Base-by-base conservation (phyloP, 2,329 filamentous ascomycete genomes). In the Hortaea werneckii region DNA sequence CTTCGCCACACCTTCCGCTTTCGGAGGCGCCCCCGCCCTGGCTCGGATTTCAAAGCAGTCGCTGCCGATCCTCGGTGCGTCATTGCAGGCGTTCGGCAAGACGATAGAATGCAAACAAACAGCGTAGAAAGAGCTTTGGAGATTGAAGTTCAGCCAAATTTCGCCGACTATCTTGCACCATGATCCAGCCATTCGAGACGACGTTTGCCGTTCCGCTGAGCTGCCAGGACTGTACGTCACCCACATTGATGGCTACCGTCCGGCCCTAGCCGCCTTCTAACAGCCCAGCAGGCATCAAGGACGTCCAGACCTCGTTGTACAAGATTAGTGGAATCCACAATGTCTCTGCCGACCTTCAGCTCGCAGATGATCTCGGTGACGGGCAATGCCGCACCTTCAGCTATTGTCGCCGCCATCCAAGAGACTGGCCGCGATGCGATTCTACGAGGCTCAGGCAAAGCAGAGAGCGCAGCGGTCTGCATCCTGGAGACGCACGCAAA, bases 191-290 rank as follows among this genome's bases (percentile, higher is more conserved):
- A 6, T 67, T 67, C 50, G 63, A 96, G 84, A 94, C 90, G 50
- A 83, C 90, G 54, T 96, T 96, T 67, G 88, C 90, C 53, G 92
- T 96, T 57, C 89, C 88, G 45, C 82, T 96, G 74, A 87, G 82
- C 68, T 96, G 92, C 71, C 83, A 94, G 58, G 74, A 77, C 61
- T 96, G 92, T 35, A 35, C n/a, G 32, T 35, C 32, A 3, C 32
- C 8, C 32, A 9, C 32, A 9, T n/a, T 35, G 8, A 9, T 9
- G n/a, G n/a, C 32, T n/a, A 9, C n/a, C 32, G 9, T 9, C 32
- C 32, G 32, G 8, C 32, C 32, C 32, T n/a, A n/a, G 32, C 32
- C 32, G 8, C 32, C 20, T 20, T 35, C 32, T 35, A 35, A 35
- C 32, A n/a, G 9, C 3, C 32, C 32, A n/a, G 9, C 32, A 35